Evolutionary conservation across 78 protist species (phyloP).

Genomic region (Protostelium mycophagum): DNA sequence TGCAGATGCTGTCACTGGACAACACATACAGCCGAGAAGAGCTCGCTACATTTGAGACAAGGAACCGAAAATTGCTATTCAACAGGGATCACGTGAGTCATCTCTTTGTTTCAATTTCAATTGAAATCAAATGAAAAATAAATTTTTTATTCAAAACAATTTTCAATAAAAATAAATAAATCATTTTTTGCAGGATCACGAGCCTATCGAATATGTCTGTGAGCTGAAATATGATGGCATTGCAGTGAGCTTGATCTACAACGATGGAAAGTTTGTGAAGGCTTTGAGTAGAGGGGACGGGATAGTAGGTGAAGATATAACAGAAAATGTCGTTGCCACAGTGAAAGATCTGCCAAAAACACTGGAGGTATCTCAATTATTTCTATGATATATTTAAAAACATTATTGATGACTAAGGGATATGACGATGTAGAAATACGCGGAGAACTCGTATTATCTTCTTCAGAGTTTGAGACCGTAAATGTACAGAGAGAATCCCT

Average conservation of each 20-base stretch:
- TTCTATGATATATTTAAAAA: not conserved
- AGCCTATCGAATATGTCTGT: not conserved
- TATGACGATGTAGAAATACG: constrained; percentile 32
- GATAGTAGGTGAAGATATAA: constrained; percentile 40
- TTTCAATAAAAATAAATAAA: too few relatives aligned
- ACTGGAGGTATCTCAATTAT: not conserved
- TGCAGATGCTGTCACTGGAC: constrained; percentile 40
- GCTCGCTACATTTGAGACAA: constrained; percentile 17
- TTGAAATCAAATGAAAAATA: not conserved
- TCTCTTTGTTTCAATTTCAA: not conserved
- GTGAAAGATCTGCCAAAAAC: not conserved
- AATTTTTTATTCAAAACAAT: too few relatives aligned
- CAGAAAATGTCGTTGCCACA: constrained; percentile 3
- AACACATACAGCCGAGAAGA: constrained; percentile 36
- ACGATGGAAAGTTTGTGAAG: constrained; percentile 7
- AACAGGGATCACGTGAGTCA: not conserved
- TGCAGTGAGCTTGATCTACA: constrained; percentile 23
- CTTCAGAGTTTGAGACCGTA: constrained; percentile 6
- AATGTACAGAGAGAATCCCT: constrained; percentile 14
- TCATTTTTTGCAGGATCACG: not conserved
- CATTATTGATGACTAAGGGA: not conserved
- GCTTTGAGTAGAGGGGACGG: constrained; percentile 56
- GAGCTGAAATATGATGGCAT: constrained; percentile 61
- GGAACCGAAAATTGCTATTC: not conserved
- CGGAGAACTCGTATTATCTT: constrained; percentile 43